Percentiles rank a stretch among this genome's conserved stretches.
Evolutionary conservation across 108 stramenopile genomes (phyloP).

Genomic region (Asterionellopsis glacialis): DNA sequence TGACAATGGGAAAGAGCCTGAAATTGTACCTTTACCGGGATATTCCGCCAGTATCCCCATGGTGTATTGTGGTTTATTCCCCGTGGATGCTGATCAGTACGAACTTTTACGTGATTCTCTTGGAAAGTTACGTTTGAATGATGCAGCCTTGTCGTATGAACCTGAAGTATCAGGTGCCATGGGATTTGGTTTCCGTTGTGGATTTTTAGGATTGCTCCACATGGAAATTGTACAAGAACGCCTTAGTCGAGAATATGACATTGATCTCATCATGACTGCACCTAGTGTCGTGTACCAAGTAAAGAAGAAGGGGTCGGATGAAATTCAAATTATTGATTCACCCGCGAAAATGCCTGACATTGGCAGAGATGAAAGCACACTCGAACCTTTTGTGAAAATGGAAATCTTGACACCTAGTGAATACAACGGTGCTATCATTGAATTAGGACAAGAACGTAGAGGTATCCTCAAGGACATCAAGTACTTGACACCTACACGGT

Average conservation of each 20-base stretch:
- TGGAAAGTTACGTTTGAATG: conserved; percentile 92
- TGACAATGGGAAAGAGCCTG: conserved; percentile 19
- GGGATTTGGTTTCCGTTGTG: conserved; percentile 94
- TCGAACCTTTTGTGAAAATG: conserved; percentile 92
- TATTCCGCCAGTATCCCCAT: conserved; percentile 88
- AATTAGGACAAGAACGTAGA: conserved; percentile 86
- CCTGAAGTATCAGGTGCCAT: conserved; percentile 86
- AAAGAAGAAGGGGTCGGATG: conserved; percentile 37
- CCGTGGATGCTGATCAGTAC: conserved; percentile 93
- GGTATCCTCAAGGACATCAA: conserved; percentile 87
- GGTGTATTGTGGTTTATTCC: conserved; percentile 96
- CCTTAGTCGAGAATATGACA: conserved; percentile 89
- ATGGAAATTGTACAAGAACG: conserved; percentile 99
- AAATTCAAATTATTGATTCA: conserved; percentile 70
- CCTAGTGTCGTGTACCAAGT: conserved; percentile 96
- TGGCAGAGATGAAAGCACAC: conserved; percentile 53
- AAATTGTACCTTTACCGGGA: conserved; percentile 66
- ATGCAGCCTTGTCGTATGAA: conserved; percentile 85
- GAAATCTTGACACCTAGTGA: conserved; percentile 82
- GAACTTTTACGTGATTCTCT: conserved; percentile 85
- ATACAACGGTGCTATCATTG: conserved; percentile 85
- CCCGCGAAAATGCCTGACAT: conserved; percentile 94
- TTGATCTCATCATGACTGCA: conserved; percentile 97
- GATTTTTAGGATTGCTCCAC: conserved; percentile 97
- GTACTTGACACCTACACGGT: conserved; percentile 91